These are phyloP conservation scores for Moesziomyces sp. DNA, from an alignment of 1,284 basidiomycete species.

Conservation along the genomic window DNA sequence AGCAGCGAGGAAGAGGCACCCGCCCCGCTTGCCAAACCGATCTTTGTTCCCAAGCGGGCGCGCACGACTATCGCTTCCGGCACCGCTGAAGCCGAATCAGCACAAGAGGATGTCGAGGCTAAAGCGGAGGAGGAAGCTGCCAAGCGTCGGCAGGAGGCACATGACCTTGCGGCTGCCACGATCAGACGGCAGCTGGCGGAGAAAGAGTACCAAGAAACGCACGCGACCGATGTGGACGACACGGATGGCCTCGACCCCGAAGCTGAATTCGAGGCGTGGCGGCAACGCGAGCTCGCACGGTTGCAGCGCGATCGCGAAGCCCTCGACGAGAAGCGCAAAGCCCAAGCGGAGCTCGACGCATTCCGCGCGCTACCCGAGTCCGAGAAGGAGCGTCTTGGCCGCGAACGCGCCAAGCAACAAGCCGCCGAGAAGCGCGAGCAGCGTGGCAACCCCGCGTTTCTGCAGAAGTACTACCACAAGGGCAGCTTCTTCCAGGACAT, in stretches of 20 bases:
- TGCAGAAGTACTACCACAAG: conserved; percentile 99
- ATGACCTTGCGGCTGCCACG: conserved; percentile 86
- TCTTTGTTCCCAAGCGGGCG: conserved; percentile 87
- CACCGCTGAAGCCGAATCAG: conserved; percentile 10
- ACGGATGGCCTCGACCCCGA: conserved; percentile 91
- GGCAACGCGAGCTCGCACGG: conserved; percentile 86
- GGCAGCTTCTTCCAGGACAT: conserved; percentile 95
- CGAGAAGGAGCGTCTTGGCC: conserved; percentile 72
- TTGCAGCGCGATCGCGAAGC: conserved; percentile 92
- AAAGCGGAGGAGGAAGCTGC: conserved; percentile 78
- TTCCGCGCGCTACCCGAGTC: conserved; percentile 90
- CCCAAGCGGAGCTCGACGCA: conserved; percentile 88
- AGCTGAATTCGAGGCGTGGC: conserved; percentile 95
- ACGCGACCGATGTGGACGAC: conserved; percentile 87
- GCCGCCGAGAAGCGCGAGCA: conserved; percentile 69
- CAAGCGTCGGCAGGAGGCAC: conserved; percentile 78
- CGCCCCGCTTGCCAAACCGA: conserved; percentile 79
- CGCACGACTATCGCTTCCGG: conserved; percentile 19
- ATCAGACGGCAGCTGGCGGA: conserved; percentile 84
- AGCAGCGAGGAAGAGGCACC: conserved; percentile 68
- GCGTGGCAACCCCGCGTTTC: conserved; percentile 87
- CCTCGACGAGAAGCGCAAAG: conserved; percentile 79
- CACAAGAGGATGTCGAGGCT: conserved; percentile 72
- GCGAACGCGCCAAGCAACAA: conserved; percentile 11
- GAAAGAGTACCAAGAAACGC: conserved; percentile 83